Percentiles rank a stretch among this genome's conserved stretches.
These are phyloP conservation scores for Strobilomyces dryophilus DNA, from an alignment of 768 basidiomycete species.

Conservation along the genomic window DNA sequence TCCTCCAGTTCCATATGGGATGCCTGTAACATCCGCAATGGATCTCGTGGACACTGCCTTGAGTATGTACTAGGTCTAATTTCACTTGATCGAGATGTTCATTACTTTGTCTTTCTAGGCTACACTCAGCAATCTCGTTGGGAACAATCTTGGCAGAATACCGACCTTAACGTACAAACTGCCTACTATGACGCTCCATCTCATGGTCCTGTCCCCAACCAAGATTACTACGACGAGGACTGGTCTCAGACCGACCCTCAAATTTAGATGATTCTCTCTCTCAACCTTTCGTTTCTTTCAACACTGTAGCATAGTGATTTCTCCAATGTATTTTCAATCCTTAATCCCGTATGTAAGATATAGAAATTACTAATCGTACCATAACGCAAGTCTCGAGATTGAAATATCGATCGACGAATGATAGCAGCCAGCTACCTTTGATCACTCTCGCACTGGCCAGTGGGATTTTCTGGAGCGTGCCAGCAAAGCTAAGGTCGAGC, in stretches of 20 bases:
- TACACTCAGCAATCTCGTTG: not conserved
- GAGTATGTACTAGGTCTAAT: constrained; percentile 1
- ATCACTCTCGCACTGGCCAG: no score
- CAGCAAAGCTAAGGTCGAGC: no score
- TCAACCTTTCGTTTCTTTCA: no score
- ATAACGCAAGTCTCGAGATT: no score
- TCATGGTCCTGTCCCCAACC: not conserved
- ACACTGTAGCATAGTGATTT: no score
- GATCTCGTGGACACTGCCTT: not conserved
- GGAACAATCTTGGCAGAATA: not conserved
- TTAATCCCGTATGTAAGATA: no score
- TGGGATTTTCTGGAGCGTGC: no score
- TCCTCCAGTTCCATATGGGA: not conserved
- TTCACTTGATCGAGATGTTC: not conserved
- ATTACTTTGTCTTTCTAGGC: constrained; percentile 1
- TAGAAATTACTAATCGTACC: no score
- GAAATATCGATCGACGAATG: no score
- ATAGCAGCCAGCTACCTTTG: no score
- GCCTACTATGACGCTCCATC: not conserved
- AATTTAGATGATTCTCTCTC: no score
- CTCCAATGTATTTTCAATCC: no score
- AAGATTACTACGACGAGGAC: not conserved
- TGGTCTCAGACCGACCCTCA: not conserved
- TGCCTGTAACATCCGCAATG: not conserved
- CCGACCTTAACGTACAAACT: not conserved